These are phyloP conservation scores for Pichia terricola DNA, from an alignment of 1,139 yeast species.

Conservation along the genomic window DNA sequence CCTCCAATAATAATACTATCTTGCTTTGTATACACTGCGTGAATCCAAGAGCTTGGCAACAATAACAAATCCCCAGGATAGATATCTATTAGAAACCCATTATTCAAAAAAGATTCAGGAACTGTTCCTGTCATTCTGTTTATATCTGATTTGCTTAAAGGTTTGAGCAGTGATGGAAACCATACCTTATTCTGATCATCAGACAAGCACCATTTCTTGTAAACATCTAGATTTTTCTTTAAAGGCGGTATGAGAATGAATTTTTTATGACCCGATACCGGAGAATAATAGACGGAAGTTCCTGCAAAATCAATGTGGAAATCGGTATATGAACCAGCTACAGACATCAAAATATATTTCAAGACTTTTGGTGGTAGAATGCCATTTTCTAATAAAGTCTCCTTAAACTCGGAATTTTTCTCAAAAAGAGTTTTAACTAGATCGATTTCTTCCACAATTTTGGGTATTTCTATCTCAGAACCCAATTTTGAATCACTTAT, in stretches of 20 bases:
- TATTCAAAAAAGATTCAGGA: conserved; percentile 25
- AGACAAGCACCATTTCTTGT: conserved; percentile 65
- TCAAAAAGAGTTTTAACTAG: conserved; percentile 57
- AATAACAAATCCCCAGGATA: conserved; percentile 65
- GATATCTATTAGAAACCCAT: conserved; percentile 59
- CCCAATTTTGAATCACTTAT: conserved; percentile 54
- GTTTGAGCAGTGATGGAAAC: conserved; percentile 45
- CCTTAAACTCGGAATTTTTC: not conserved
- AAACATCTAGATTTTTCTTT: conserved; percentile 44
- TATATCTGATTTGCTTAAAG: conserved; percentile 3
- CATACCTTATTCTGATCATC: conserved; percentile 56
- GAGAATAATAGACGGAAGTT: conserved; percentile 82
- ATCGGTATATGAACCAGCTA: conserved; percentile 71
- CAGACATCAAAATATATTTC: conserved; percentile 84
- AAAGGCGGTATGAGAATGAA: conserved; percentile 80
- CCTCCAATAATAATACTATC: conserved; percentile 86
- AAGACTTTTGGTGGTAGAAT: conserved; percentile 53
- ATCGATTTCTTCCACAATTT: conserved; percentile 57
- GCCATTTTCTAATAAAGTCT: conserved; percentile 7
- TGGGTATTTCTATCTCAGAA: conserved; percentile 47
- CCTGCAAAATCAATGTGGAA: conserved; percentile 92
- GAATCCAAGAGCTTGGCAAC: conserved; percentile 92
- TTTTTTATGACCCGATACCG: conserved; percentile 61
- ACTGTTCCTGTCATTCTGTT: not conserved
- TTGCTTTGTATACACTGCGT: conserved; percentile 74